Percentiles rank a stretch among this genome's conserved stretches.
Conservation (phyloP, 139 green algal genomes). For the Micractinium sp. region DNA sequence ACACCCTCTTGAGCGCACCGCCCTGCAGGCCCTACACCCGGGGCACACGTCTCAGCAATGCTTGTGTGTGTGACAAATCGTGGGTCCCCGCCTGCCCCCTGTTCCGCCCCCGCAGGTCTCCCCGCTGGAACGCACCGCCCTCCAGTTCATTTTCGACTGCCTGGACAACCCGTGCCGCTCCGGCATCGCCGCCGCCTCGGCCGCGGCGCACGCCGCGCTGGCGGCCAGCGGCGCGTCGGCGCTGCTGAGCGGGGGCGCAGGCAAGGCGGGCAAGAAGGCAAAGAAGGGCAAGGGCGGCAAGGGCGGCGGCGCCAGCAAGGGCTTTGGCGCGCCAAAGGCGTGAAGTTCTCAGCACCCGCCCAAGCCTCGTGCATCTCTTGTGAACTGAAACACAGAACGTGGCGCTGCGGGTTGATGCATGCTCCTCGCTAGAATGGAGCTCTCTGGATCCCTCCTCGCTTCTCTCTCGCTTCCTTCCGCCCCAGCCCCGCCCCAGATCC, state of each 20-base stretch:
- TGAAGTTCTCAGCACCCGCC: not conserved
- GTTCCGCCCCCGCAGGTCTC: not conserved
- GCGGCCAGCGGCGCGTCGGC: not conserved
- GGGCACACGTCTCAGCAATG: too few species aligned
- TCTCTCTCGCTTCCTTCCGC: too few species aligned
- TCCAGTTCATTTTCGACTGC: conserved; percentile 58
- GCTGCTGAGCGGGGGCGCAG: not conserved
- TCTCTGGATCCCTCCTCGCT: too few species aligned
- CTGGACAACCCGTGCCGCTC: conserved; percentile 20
- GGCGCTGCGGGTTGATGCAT: not conserved
- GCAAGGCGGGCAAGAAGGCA: conserved; percentile 19
- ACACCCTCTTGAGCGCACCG: too few species aligned
- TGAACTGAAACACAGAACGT: too few species aligned
- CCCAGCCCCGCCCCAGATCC: too few species aligned
- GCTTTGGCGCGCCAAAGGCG: conserved; percentile 13
- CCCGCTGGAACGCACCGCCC: conserved; percentile 40
- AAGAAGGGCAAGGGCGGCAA: not conserved
- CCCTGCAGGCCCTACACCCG: not conserved
- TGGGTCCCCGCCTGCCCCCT: not conserved
- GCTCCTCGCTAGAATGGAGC: not conserved
- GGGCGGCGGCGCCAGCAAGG: not conserved
- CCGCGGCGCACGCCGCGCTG: not conserved
- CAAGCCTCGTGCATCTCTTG: too few species aligned
- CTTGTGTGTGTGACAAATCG: too few species aligned
- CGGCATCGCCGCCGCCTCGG: conserved; percentile 26